phyloP scores from a whole-genome alignment of 1,284 basidiomycete genomes.

The Hypsizygus ulmarius region DNA sequence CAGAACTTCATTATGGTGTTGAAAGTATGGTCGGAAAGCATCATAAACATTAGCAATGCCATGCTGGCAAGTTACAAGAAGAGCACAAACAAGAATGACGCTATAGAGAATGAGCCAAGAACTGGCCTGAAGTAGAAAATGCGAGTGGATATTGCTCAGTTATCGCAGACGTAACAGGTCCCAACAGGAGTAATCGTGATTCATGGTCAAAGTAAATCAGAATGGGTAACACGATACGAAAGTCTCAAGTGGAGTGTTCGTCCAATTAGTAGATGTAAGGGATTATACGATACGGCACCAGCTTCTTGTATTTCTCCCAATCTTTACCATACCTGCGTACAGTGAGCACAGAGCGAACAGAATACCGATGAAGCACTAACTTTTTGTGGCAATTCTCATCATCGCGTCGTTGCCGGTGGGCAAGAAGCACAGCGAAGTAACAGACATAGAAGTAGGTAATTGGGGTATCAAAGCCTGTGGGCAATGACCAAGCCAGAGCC shows the following conservation, averaged over 20 bases:
- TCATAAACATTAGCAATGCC: too few relatives aligned
- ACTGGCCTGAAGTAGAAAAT: too few relatives aligned
- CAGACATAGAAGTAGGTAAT: constrained; percentile 95
- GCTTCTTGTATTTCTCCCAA: constrained; percentile 82
- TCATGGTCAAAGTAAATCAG: too few relatives aligned
- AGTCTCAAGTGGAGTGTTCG: neutral
- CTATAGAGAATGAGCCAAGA: too few relatives aligned
- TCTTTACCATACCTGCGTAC: constrained; percentile 67
- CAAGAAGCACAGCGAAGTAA: constrained; percentile 88
- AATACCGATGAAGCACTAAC: constrained; percentile 40
- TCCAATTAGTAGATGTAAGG: constrained; percentile 72
- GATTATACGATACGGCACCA: constrained; percentile 87
- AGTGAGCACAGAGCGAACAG: constrained; percentile 7
- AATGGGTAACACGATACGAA: neutral
- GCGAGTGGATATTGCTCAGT: too few relatives aligned
- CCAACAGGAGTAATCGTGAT: too few relatives aligned
- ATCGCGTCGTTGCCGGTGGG: constrained; percentile 90
- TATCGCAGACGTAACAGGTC: too few relatives aligned
- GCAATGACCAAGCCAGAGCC: constrained; percentile 92
- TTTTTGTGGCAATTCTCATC: constrained; percentile 91
- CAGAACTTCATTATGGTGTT: too few relatives aligned
- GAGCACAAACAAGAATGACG: too few relatives aligned
- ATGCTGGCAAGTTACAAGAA: too few relatives aligned
- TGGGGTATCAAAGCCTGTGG: constrained; percentile 89
- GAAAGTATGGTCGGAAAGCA: too few relatives aligned